Percentiles rank a stretch among this genome's conserved stretches.
These are phyloP conservation scores for Phytophthora europaea DNA, from an alignment of 352 stramenopile species.

Conservation along the genomic window DNA sequence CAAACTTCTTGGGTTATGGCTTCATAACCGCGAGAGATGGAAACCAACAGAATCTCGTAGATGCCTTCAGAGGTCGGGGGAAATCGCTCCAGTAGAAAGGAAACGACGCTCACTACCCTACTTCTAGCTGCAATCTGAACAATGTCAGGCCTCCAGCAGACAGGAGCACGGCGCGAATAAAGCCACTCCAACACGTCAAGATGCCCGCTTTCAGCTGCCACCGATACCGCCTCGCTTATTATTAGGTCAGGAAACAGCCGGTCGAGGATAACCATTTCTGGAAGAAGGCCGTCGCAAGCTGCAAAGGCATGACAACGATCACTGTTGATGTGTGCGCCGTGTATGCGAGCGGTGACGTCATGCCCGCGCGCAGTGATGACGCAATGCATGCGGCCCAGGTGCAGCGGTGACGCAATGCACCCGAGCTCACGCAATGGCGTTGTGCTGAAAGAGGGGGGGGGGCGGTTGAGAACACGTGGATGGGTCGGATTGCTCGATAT, in stretches of 20 bases:
- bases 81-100: background rate
- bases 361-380: too few relatives aligned
- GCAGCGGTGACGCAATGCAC: too few relatives aligned
- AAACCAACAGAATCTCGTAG: background rate
- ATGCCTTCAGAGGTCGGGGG: background rate
- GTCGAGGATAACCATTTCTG: constrained; percentile 1
- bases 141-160: constrained; percentile 11
- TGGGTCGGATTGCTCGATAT: too few relatives aligned
- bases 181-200: background rate
- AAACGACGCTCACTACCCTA: background rate
- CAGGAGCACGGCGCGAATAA: background rate
- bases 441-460: too few relatives aligned
- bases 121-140: background rate
- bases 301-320: background rate
- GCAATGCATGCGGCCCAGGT: too few relatives aligned
- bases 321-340: too few relatives aligned
- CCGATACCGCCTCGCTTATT: background rate
- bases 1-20: background rate
- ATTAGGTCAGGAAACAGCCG: background rate
- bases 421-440: too few relatives aligned
- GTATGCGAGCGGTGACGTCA: too few relatives aligned
- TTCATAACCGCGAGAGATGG: background rate
- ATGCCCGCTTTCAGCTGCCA: background rate
- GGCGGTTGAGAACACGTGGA: too few relatives aligned
- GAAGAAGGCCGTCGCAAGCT: background rate